Evolutionary conservation across 139 green algal species (phyloP), one percentile per base, ranked within the genome.

Genomic region (Trebouxia sp.): DNA sequence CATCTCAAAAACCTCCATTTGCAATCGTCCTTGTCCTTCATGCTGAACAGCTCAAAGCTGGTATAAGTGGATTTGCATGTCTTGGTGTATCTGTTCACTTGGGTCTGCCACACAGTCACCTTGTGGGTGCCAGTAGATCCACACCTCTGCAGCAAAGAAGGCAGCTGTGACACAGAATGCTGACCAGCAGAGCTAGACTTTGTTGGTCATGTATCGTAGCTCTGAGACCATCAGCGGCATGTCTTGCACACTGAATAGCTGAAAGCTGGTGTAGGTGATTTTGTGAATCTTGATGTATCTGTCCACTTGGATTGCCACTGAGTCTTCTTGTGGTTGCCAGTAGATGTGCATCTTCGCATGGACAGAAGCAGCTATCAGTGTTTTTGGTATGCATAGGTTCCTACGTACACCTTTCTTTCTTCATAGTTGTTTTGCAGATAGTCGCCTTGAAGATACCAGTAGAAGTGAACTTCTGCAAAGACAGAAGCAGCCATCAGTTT

Each of bases 271-370:
- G 88, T 92, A 97, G 17, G 91, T 98, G 83, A 66, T 93, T 90
- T 99, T 99, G 82, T 94, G 94, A 48, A 95, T 98, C 91, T 99
- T 99, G 83, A 96, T 99, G 89, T 92, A 97, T 42, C 94, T 92
- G 80, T 97, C 92, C 50, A 99, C 96, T 88, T 96, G 91, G 35
- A 98, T 92, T 22, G 96, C 97, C 55, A 99, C 88, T 92, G 97
- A 99, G 82, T 97, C 92, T 70, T 96, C 96, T 83, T 97, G 90
- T 8, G 92, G 93, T 83, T 99, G 97, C 97, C 97, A 99, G 91
- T 89, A 95, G 87, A 99, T 94, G 66, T 89, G 86, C n/a, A 97
- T 87, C 78, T 95, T 93, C 92, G 87, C 84, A 67, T n/a, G n/a
- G n/a, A n/a, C n/a, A n/a, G n/a, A n/a, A n/a, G n/a, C n/a, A n/a